A percentile compares a stretch with the other conserved stretches of the same genome.
phyloP scores from a whole-genome alignment of 768 basidiomycete genomes.

The Gymnopilus junonius region DNA sequence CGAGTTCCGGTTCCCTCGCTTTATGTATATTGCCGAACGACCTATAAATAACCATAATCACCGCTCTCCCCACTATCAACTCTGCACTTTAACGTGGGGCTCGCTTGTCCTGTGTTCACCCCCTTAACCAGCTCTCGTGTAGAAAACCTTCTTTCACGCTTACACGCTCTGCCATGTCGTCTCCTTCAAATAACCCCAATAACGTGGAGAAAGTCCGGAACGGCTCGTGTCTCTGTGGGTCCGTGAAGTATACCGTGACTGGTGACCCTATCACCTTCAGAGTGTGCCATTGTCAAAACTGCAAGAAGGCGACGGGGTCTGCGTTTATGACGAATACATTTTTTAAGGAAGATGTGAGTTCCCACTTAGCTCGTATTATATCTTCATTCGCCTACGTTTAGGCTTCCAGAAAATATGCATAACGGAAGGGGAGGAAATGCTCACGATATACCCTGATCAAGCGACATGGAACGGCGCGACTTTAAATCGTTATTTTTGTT shows the following conservation, averaged over 20 bases:
- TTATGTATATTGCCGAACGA: neutral
- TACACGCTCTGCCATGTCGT: neutral
- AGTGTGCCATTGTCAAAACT: constrained; percentile 48
- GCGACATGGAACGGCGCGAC: constrained; percentile 34
- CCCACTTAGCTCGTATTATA: neutral
- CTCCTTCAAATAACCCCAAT: neutral
- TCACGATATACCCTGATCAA: constrained; percentile 32
- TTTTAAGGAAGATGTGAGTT: constrained; percentile 35
- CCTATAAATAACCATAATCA: neutral
- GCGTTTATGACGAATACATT: constrained; percentile 45
- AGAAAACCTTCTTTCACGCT: neutral
- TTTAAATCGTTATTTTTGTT: constrained; percentile 38
- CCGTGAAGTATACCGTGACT: constrained; percentile 37
- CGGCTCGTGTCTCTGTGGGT: constrained; percentile 43
- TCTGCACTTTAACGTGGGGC: neutral
- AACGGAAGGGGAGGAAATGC: constrained; percentile 29
- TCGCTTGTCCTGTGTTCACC: too few species aligned
- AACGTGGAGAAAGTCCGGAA: constrained; percentile 13
- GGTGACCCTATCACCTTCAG: constrained; percentile 41
- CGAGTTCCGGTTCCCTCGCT: neutral
- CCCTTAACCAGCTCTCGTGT: too few species aligned
- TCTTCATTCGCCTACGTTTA: neutral
- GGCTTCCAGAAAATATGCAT: constrained; percentile 32
- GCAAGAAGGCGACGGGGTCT: constrained; percentile 46
- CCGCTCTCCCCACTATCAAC: neutral